Evolutionary conservation across 345 rosid genomes (phyloP), one percentile per base, ranked within the genome.

Genomic region (Aethionema arabicum): DNA sequence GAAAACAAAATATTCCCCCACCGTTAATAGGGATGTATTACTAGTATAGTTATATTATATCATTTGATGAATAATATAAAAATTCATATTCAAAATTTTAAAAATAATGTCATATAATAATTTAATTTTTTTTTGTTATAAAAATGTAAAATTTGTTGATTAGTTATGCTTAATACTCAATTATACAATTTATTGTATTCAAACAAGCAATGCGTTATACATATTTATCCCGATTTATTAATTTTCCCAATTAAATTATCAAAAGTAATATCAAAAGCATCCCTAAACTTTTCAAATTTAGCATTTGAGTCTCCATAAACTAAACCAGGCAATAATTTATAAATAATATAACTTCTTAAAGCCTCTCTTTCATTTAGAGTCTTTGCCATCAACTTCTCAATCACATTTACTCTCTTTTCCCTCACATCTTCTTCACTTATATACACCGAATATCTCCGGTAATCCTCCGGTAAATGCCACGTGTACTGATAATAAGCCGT

Each of bases 401-500:
- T 56, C 60, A 83, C 79, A 32, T 90, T 74, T 46, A 71, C 83
- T 68, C 80, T 80, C 76, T 54, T 69, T 32, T 65, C 57, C 57
- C 82, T 79, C 76, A 82, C 82, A 40, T 82, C 88, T 64, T 81
- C 81, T 65, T 85, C 72, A 42, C 74, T 82, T 71, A 90, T 73
- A 13, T 75, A 85, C 74, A 80, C 85, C 0, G 88, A 85, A 32
- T 82, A 87, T 70, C 68, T 82, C 6, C 61, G 10, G 56, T 75
- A 78, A 65, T 85, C 91, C 61, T 80, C 82, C 0, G 97, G 97
- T 36, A 85, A 70, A 63, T 90, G 95, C 97, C 92, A 85, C 1
- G 95, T 69, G 67, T 90, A 90, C 60, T 90, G 95, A 57, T 83
- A 85, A 30, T 85, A 85, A 0, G 90, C 85, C 2, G 92, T 78